Percentiles rank a stretch among this genome's conserved stretches.
phyloP scores from a whole-genome alignment of 2,329 filamentous ascomycete species.

The Fusarium sp. region DNA sequence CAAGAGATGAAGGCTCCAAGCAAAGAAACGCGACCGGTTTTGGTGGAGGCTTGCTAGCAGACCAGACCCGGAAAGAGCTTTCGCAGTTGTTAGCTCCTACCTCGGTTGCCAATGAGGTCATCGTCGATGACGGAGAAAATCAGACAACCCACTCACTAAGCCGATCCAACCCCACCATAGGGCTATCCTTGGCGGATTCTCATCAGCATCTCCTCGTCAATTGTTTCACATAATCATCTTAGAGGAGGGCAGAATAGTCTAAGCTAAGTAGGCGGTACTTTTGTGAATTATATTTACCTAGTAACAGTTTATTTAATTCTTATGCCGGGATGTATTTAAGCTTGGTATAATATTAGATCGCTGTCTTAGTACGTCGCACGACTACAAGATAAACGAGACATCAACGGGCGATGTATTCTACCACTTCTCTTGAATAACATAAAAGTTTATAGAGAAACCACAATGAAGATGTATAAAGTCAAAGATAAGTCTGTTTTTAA shows the following conservation, averaged over 20 bases:
- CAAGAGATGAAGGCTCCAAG: background rate
- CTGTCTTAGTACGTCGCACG: background rate
- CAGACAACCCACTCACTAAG: slow-evolving; percentile 12
- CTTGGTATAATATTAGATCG: no score
- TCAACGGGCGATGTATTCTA: background rate
- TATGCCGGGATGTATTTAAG: no score
- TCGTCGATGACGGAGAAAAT: slow-evolving; percentile 21
- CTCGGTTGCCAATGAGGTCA: slow-evolving; percentile 25
- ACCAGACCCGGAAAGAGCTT: slow-evolving; percentile 12
- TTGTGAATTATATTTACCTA: accelerated
- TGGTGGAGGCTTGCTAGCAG: slow-evolving; percentile 5
- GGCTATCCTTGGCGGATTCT: background rate
- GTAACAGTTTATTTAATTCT: no score
- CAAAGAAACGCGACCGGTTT: background rate
- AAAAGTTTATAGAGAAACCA: background rate
- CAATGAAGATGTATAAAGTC: background rate
- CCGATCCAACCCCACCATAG: slow-evolving; percentile 6
- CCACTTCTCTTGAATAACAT: background rate
- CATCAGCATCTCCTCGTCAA: background rate
- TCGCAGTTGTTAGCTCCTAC: slow-evolving; percentile 14
- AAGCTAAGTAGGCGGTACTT: no score
- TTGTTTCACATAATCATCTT: background rate
- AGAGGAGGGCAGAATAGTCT: no score
- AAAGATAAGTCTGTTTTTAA: background rate
- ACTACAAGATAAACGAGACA: background rate